Evolutionary conservation across 2,329 filamentous ascomycete species (phyloP).

Genomic region (Dactylella cylindrospora): DNA sequence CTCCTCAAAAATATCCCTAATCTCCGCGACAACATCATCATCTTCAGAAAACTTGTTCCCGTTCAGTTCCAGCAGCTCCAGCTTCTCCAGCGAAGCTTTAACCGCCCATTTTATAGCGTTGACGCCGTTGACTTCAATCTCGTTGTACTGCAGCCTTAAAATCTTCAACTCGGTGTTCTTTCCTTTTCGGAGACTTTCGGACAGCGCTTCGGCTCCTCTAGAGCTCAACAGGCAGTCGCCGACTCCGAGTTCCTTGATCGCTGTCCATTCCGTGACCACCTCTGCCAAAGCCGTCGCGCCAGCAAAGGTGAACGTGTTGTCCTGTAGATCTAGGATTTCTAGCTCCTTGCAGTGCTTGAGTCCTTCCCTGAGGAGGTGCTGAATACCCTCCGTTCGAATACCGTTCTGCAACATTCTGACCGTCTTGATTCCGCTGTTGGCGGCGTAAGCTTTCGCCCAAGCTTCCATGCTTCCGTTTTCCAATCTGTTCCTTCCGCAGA

Average conservation of each 20-base stretch:
- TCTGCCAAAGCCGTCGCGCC: constrained; percentile 77
- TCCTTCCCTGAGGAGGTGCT: constrained; percentile 74
- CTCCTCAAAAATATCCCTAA: constrained; percentile 72
- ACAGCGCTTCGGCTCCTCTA: constrained; percentile 74
- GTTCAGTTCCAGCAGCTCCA: constrained; percentile 89
- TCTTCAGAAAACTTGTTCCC: constrained; percentile 94
- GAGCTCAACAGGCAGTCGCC: constrained; percentile 82
- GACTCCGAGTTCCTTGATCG: constrained; percentile 79
- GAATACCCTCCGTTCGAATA: constrained; percentile 90
- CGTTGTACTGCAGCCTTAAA: constrained; percentile 87
- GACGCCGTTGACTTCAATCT: constrained; percentile 77
- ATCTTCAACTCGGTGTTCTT: constrained; percentile 77
- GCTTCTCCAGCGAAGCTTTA: constrained; percentile 67
- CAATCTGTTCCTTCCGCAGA: constrained; percentile 91
- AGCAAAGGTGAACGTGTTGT: constrained; percentile 89
- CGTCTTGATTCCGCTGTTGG: constrained; percentile 77
- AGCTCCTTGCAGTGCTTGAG: constrained; percentile 70
- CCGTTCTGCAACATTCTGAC: constrained; percentile 99
- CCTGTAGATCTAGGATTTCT: constrained; percentile 82
- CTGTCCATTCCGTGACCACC: constrained; percentile 72
- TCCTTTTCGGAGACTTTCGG: constrained; percentile 70
- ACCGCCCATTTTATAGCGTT: constrained; percentile 70
- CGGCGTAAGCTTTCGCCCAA: constrained; percentile 83
- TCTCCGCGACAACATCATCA: constrained; percentile 72
- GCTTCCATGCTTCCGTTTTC: constrained; percentile 96